Conservation (phyloP, 306 rosid species). For the Hippophae rhamnoides region DNA sequence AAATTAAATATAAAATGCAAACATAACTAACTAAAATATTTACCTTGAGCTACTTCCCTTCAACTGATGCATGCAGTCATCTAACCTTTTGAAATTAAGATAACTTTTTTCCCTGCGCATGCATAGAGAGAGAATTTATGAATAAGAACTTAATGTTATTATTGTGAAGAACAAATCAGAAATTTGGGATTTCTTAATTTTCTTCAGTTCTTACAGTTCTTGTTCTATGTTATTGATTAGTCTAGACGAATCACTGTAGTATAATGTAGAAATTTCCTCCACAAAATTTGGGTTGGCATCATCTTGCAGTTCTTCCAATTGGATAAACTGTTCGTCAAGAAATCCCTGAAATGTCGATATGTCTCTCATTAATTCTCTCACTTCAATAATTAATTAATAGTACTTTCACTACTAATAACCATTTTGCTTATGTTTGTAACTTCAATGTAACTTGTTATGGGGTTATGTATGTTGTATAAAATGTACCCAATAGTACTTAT, state of each 20-base stretch:
- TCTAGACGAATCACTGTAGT: constrained; percentile 65
- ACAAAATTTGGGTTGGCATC: constrained; percentile 86
- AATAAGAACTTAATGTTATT: background rate
- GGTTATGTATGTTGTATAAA: no score
- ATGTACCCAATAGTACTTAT: no score
- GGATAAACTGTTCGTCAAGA: constrained; percentile 81
- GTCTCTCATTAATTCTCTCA: no score
- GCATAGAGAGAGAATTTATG: background rate
- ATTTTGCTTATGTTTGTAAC: no score
- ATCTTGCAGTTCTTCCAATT: constrained; percentile 77
- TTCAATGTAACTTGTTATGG: no score
- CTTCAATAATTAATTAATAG: no score
- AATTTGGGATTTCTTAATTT: background rate
- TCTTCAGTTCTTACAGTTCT: constrained; percentile 40
- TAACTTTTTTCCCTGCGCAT: constrained; percentile 49
- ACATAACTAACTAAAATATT: no score
- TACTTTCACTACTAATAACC: no score
- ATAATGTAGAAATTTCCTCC: constrained; percentile 71
- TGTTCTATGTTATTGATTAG: constrained; percentile 60
- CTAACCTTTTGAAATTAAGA: constrained; percentile 59
- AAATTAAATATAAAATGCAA: no score
- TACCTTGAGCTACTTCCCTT: constrained; percentile 97
- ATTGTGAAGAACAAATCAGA: background rate
- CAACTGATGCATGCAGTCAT: constrained; percentile 70
- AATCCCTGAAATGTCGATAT: constrained; percentile 35